A percentile compares a stretch with the other conserved stretches of the same genome.
Evolutionary conservation across 202 grass and related monocot species (phyloP).

Genomic region (Setaria viridis): DNA sequence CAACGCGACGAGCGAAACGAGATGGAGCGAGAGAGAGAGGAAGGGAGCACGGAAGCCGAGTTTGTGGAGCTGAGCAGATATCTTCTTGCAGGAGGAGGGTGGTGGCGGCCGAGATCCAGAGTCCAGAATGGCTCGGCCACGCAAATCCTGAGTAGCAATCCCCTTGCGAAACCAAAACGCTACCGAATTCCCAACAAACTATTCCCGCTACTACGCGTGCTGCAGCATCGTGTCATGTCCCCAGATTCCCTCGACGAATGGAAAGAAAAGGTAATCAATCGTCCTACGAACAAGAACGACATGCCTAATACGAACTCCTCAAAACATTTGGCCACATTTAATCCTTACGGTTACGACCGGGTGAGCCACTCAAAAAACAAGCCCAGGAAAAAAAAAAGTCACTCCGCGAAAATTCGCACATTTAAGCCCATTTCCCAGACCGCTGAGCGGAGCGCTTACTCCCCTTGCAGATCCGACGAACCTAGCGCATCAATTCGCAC

Average conservation of each 20-base stretch:
- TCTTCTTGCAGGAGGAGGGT: background rate
- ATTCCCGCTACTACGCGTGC: background rate
- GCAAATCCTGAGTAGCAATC: background rate
- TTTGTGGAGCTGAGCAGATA: too few species aligned
- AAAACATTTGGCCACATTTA: background rate
- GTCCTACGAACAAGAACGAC: too few species aligned
- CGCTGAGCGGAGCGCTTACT: background rate
- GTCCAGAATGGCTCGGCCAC: background rate
- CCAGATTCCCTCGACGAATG: background rate
- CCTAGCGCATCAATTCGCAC: background rate
- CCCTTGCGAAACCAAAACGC: background rate
- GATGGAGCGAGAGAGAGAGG: too few species aligned
- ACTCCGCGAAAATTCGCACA: background rate
- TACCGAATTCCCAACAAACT: background rate
- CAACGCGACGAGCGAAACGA: too few species aligned
- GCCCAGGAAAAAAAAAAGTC: background rate
- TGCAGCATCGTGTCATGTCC: background rate
- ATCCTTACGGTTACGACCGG: background rate
- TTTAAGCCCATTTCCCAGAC: background rate
- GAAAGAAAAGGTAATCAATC: background rate
- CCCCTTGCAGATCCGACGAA: conserved; percentile 20
- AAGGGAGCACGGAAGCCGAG: too few species aligned
- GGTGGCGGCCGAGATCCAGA: too few species aligned
- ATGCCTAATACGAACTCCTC: background rate
- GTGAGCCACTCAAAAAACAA: background rate